A percentile compares a stretch with the other conserved stretches of the same genome.
These are phyloP conservation scores for Pestalotiopsis sp. DNA, from an alignment of 2,329 filamentous ascomycete genomes.

Conservation along the genomic window DNA sequence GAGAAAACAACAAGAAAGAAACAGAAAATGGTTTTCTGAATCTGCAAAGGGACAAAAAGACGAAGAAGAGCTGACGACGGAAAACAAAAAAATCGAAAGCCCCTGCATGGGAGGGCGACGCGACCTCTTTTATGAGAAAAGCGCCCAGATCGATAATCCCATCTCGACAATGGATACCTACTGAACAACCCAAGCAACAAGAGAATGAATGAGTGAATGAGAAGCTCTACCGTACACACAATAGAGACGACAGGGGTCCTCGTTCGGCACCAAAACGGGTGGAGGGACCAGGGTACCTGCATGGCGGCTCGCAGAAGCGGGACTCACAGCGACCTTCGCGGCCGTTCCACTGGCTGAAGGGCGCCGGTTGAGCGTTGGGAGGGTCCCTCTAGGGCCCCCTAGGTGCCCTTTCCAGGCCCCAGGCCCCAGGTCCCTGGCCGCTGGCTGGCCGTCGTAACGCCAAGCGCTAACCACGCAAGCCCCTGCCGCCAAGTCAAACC, in stretches of 20 bases:
- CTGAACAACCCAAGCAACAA: too few species aligned
- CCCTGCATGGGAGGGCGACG: neutral
- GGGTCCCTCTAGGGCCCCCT: neutral
- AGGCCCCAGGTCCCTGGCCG: neutral
- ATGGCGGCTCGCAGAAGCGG: neutral
- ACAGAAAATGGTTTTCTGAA: neutral
- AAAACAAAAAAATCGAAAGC: neutral
- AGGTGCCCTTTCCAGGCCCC: neutral
- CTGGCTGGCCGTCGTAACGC: slow-evolving; percentile 6
- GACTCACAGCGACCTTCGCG: neutral
- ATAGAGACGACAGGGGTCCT: neutral
- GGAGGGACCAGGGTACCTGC: slow-evolving; percentile 5
- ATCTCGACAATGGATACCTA: slow-evolving; percentile 4
- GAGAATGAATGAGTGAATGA: neutral
- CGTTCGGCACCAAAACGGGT: neutral
- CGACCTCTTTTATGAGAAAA: slow-evolving; percentile 5
- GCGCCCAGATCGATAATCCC: neutral
- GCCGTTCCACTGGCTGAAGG: slow-evolving; percentile 3
- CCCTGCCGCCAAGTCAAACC: slow-evolving; percentile 27
- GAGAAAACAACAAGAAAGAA: neutral
- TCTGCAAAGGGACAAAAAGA: slow-evolving; percentile 2
- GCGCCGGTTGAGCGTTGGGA: slow-evolving; percentile 3
- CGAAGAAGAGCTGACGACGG: slow-evolving; percentile 1
- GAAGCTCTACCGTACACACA: neutral
- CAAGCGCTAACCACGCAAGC: slow-evolving; percentile 17